phyloP scores from a whole-genome alignment of 768 basidiomycete species.

The Mycena sanguinolenta region DNA sequence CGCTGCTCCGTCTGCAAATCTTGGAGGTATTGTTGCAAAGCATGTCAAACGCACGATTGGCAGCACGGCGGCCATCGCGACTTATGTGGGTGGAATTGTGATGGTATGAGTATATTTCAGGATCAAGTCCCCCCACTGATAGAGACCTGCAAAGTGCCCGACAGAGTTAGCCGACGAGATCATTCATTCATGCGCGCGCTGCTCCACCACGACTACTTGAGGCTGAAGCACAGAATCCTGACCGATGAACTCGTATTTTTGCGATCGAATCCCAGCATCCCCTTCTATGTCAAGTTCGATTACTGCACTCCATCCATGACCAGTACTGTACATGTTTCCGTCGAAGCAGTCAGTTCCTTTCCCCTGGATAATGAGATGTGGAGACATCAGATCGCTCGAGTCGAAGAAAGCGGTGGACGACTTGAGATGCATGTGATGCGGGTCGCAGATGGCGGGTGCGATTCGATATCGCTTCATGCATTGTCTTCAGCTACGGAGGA shows the following conservation, averaged over 20 bases:
- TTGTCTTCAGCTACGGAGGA: constrained; percentile 3
- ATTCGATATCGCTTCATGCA: background rate
- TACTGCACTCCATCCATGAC: background rate
- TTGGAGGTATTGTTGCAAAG: background rate
- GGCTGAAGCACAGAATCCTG: background rate
- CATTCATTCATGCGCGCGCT: background rate
- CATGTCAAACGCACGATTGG: background rate
- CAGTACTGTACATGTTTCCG: background rate
- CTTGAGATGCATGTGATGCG: constrained; percentile 9
- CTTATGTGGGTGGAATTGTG: background rate
- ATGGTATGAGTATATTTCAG: background rate
- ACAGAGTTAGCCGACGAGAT: background rate
- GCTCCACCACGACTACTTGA: background rate
- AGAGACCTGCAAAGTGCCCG: background rate
- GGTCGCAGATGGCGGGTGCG: constrained; percentile 9
- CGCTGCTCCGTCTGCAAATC: background rate
- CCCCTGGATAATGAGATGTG: background rate
- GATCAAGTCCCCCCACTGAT: background rate
- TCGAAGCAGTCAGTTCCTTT: constrained; percentile 3
- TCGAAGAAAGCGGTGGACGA: constrained; percentile 3
- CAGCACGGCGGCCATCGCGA: background rate
- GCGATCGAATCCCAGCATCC: background rate
- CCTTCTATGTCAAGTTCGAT: constrained; percentile 1
- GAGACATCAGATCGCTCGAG: background rate
- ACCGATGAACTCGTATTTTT: background rate